A percentile compares a stretch with the other conserved stretches of the same genome.
Conservation (phyloP, 2,329 filamentous ascomycete genomes). For the Celoporthe dispersa region DNA sequence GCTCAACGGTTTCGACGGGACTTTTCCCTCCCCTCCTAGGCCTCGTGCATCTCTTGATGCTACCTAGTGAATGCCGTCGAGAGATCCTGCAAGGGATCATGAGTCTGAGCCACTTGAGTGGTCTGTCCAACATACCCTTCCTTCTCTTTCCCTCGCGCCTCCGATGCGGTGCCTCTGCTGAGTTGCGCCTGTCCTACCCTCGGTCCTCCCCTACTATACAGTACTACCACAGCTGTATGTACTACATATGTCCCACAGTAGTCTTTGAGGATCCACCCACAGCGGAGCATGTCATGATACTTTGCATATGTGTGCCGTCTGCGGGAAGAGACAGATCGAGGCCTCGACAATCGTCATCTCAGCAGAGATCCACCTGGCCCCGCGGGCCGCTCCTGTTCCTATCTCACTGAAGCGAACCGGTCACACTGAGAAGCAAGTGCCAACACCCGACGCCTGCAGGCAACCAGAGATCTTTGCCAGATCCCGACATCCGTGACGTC, state of each 20-base stretch:
- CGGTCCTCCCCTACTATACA: background rate
- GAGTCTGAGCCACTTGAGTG: background rate
- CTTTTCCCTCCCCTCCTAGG: background rate
- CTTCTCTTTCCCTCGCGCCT: background rate
- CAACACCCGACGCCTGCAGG: background rate
- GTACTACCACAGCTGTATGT: background rate
- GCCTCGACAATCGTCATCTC: conserved; percentile 6
- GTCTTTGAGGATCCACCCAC: background rate
- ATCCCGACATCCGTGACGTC: background rate
- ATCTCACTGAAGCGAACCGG: conserved; percentile 1
- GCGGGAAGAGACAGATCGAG: background rate
- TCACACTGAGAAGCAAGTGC: background rate
- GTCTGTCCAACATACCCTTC: no score
- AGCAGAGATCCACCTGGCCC: background rate
- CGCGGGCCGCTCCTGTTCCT: conserved; percentile 1
- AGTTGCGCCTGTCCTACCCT: background rate
- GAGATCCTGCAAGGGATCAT: background rate
- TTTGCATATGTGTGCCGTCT: background rate
- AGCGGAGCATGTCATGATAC: background rate
- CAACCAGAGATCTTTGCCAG: background rate
- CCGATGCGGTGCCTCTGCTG: background rate
- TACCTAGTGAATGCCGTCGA: background rate
- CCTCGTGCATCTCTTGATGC: background rate
- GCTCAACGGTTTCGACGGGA: background rate
- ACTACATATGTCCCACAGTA: background rate